Evolutionary conservation across 2,329 filamentous ascomycete species (phyloP).

Genomic region (Neurospora crassa): DNA sequence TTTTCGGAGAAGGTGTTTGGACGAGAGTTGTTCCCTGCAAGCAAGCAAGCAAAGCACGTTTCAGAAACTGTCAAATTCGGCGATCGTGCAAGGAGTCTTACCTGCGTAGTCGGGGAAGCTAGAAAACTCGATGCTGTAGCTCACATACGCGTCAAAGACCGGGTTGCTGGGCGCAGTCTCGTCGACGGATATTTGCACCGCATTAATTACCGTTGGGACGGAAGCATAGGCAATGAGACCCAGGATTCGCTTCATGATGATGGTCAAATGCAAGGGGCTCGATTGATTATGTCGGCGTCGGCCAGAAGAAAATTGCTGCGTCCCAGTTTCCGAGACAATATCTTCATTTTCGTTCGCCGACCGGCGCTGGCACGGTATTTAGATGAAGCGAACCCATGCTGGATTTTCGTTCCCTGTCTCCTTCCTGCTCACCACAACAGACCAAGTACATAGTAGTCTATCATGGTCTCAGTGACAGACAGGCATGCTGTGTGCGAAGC

Average conservation of each 20-base stretch:
- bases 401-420: not conserved
- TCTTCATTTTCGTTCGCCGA: not conserved
- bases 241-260: not conserved
- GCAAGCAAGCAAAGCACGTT: conserved; percentile 30
- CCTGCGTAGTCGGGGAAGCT: conserved; percentile 27
- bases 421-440: not conserved
- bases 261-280: not conserved
- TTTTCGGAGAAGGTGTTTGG: conserved; percentile 54
- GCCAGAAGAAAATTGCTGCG: not conserved
- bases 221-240: not conserved
- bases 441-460: not conserved
- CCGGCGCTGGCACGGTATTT: not conserved
- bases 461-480: not conserved
- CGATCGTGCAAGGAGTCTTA: conserved; percentile 5
- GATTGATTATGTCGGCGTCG: not conserved
- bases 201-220: not conserved
- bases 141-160: conserved; percentile 30
- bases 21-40: conserved; percentile 38
- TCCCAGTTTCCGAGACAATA: not conserved
- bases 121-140: conserved; percentile 31
- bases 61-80: conserved; percentile 23
- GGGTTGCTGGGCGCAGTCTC: conserved; percentile 13
- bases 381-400: not conserved
- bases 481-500: not conserved
- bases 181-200: conserved; percentile 4